These are phyloP conservation scores for Boletus rufocinnamomeus DNA, from an alignment of 768 basidiomycete species.

Conservation along the genomic window DNA sequence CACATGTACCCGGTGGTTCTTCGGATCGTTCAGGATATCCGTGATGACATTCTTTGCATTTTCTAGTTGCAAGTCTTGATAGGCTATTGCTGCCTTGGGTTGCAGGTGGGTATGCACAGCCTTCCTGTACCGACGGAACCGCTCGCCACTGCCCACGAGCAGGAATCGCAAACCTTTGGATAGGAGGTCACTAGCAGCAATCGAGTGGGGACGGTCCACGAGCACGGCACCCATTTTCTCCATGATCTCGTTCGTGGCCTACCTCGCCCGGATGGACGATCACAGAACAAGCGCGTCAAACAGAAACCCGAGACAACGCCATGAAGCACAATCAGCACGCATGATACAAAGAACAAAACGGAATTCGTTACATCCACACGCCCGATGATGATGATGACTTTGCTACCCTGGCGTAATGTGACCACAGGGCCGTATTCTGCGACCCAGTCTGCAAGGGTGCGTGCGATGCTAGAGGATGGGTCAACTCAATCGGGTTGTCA, in stretches of 20 bases:
- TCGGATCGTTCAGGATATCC: slow-evolving; percentile 36
- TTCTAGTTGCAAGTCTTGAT: slow-evolving; percentile 45
- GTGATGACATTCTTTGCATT: slow-evolving; percentile 26
- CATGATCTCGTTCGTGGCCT: slow-evolving; percentile 60
- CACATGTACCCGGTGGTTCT: slow-evolving; percentile 44
- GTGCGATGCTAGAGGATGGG: slow-evolving; percentile 15
- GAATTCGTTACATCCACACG: slow-evolving; percentile 22
- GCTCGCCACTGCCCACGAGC: slow-evolving; percentile 51
- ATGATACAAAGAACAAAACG: neutral
- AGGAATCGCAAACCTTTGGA: slow-evolving; percentile 53
- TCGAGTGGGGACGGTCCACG: slow-evolving; percentile 50
- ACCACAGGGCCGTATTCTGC: slow-evolving; percentile 60
- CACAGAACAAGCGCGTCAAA: neutral
- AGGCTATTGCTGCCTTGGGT: slow-evolving; percentile 44
- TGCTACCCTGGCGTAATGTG: slow-evolving; percentile 48
- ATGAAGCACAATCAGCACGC: neutral
- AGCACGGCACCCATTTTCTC: slow-evolving; percentile 54
- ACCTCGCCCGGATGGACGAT: slow-evolving; percentile 15
- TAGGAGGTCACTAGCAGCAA: slow-evolving; percentile 54
- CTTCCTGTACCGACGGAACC: slow-evolving; percentile 54
- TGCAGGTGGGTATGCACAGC: slow-evolving; percentile 53
- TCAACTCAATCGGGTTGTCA: neutral
- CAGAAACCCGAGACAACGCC: neutral
- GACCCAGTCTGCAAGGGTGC: slow-evolving; percentile 50
- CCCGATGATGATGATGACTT: slow-evolving; percentile 22